A percentile compares a stretch with the other conserved stretches of the same genome.
These are phyloP conservation scores for Epichloe scottii DNA, from an alignment of 2,329 filamentous ascomycete species.

Conservation along the genomic window DNA sequence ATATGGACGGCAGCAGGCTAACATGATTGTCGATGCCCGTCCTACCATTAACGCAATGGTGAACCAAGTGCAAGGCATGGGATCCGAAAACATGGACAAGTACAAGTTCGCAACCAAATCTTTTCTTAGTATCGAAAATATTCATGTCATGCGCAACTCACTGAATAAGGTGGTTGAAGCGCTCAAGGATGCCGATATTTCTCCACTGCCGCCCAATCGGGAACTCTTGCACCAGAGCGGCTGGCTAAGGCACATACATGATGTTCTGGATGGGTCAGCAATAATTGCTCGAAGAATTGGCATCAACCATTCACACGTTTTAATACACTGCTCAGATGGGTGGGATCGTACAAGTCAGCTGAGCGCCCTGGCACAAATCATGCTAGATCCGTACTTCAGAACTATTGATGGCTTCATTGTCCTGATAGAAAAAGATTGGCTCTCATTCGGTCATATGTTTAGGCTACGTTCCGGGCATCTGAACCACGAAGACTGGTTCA, in stretches of 20 bases:
- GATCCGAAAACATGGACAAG: conserved; percentile 95
- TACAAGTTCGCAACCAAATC: conserved; percentile 86
- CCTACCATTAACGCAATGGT: conserved; percentile 89
- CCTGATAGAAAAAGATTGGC: conserved; percentile 91
- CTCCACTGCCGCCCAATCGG: conserved; percentile 66
- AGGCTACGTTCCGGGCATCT: conserved; percentile 79
- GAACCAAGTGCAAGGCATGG: conserved; percentile 85
- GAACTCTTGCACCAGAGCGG: conserved; percentile 72
- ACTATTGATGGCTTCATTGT: conserved; percentile 92
- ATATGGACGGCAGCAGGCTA: conserved; percentile 86
- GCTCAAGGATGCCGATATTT: conserved; percentile 84
- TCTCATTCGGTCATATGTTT: conserved; percentile 98
- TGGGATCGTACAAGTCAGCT: conserved; percentile 97
- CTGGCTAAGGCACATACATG: conserved; percentile 83
- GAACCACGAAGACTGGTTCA: conserved; percentile 89
- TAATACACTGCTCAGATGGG: conserved; percentile 96
- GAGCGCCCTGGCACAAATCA: conserved; percentile 80
- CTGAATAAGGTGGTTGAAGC: conserved; percentile 78
- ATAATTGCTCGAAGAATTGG: conserved; percentile 81
- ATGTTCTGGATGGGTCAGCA: conserved; percentile 71
- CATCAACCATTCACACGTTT: conserved; percentile 82
- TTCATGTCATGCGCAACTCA: conserved; percentile 93
- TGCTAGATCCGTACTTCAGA: conserved; percentile 89
- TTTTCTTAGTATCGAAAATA: conserved; percentile 94
- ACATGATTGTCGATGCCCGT: conserved; percentile 89